phyloP scores from a whole-genome alignment of 2,329 filamentous ascomycete genomes.

The Blastomyces parvus region DNA sequence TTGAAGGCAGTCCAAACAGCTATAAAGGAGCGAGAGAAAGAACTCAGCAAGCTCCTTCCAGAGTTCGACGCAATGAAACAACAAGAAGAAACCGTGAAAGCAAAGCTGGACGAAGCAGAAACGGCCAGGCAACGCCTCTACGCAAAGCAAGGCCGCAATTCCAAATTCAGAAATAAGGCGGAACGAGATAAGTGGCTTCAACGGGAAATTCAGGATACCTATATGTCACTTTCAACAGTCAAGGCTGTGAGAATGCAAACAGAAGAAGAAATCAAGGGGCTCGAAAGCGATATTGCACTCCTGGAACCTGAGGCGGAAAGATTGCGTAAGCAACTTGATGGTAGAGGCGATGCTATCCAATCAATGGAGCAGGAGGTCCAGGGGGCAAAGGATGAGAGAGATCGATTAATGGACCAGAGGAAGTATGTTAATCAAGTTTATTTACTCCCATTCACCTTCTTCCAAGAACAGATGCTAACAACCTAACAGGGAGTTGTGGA shows the following conservation, averaged over 20 bases:
- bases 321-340: slow-evolving; percentile 64
- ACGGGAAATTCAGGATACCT: slow-evolving; percentile 70
- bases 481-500: slow-evolving; percentile 53
- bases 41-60: slow-evolving; percentile 66
- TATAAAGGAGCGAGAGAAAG: slow-evolving; percentile 65
- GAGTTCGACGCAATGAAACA: slow-evolving; percentile 63
- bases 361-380: slow-evolving; percentile 64
- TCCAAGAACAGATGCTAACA: background rate
- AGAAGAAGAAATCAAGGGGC: slow-evolving; percentile 65
- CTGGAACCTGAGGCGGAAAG: slow-evolving; percentile 64
- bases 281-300: slow-evolving; percentile 60
- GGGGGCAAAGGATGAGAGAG: slow-evolving; percentile 65
- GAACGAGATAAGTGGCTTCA: slow-evolving; percentile 79
- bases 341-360: slow-evolving; percentile 65
- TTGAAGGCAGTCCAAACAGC: slow-evolving; percentile 62
- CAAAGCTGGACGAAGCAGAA: slow-evolving; percentile 66
- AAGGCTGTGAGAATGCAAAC: slow-evolving; percentile 79
- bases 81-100: slow-evolving; percentile 60
- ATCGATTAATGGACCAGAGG: slow-evolving; percentile 73
- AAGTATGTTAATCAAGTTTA: slow-evolving; percentile 43
- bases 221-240: slow-evolving; percentile 64
- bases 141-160: slow-evolving; percentile 82
- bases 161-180: slow-evolving; percentile 76
- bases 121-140: slow-evolving; percentile 68
- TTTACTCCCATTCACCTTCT: background rate